Evolutionary conservation across 2,329 filamentous ascomycete genomes (phyloP).

Genomic region (Furcasterigmium sp.): DNA sequence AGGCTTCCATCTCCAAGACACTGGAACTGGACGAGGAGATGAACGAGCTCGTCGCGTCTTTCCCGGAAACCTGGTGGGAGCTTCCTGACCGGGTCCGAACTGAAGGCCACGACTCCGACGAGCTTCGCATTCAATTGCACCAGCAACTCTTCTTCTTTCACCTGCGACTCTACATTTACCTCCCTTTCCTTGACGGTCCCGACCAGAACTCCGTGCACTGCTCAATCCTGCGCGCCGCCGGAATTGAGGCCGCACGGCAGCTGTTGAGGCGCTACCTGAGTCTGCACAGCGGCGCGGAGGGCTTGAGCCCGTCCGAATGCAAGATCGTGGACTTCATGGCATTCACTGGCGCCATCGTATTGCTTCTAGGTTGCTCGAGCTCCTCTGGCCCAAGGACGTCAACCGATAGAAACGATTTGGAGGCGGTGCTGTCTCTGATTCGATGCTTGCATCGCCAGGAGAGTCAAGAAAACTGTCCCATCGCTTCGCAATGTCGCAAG

Average conservation of each 20-base stretch:
- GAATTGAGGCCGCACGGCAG: constrained; percentile 31
- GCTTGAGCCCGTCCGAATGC: constrained; percentile 33
- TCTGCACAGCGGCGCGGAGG: constrained; percentile 22
- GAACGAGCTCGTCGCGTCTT: constrained; percentile 27
- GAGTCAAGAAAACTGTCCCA: constrained; percentile 6
- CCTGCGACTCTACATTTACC: constrained; percentile 35
- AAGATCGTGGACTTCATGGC: constrained; percentile 40
- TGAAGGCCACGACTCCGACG: constrained; percentile 15
- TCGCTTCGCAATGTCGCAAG: constrained; percentile 13
- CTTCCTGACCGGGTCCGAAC: constrained; percentile 16
- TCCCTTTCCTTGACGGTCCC: constrained; percentile 31
- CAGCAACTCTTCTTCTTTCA: constrained; percentile 37
- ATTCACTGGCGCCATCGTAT: constrained; percentile 36
- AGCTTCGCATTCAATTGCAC: constrained; percentile 29
- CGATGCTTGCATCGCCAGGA: constrained; percentile 1
- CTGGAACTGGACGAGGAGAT: constrained; percentile 36
- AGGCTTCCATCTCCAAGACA: constrained; percentile 25
- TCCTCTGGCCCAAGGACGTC: neutral
- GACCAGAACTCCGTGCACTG: constrained; percentile 28
- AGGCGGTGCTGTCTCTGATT: constrained; percentile 5
- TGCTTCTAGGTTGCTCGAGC: constrained; percentile 27
- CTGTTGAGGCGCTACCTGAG: constrained; percentile 31
- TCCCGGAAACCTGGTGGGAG: constrained; percentile 30
- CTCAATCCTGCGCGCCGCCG: constrained; percentile 27
- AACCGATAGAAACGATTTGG: constrained; percentile 8